A percentile compares a stretch with the other conserved stretches of the same genome.
phyloP scores from a whole-genome alignment of 495 filamentous ascomycete genomes.

The Hypoxylon lenormandii region DNA sequence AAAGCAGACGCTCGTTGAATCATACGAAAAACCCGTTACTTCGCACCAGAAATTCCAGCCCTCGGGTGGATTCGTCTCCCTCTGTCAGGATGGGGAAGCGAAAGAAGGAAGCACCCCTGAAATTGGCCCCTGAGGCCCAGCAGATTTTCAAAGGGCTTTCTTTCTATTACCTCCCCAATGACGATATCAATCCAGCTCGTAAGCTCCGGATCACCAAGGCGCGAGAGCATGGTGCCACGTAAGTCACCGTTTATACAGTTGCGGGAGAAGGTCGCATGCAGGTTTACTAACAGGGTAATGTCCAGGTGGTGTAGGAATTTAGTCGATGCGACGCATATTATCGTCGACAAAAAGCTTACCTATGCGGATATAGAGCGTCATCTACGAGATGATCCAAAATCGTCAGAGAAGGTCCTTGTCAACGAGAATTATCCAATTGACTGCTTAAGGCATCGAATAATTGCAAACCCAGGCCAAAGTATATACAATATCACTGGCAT shows the following conservation, averaged over 20 bases:
- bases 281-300: conserved; percentile 10
- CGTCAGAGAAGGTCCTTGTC: conserved; percentile 64
- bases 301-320: conserved; percentile 53
- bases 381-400: conserved; percentile 36
- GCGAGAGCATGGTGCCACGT: conserved; percentile 76
- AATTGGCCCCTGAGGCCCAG: conserved; percentile 67
- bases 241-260: conserved; percentile 13
- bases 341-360: conserved; percentile 77
- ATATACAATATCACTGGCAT: conserved; percentile 69
- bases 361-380: conserved; percentile 72
- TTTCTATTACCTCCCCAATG: conserved; percentile 86
- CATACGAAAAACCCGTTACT: conserved; percentile 35
- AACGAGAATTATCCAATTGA: conserved; percentile 84
- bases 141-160: conserved; percentile 73
- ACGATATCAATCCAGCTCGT: conserved; percentile 74
- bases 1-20: conserved; percentile 26
- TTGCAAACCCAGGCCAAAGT: conserved; percentile 69
- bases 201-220: conserved; percentile 78
- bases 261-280: neutral
- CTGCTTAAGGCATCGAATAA: conserved; percentile 71
- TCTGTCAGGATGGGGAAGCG: conserved; percentile 58
- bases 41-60: conserved; percentile 23
- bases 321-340: conserved; percentile 72
- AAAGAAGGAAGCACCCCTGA: conserved; percentile 56
- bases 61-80: conserved; percentile 35